Evolutionary conservation across 257 asterid genomes (phyloP).

Genomic region (Solanum dulcamara): DNA sequence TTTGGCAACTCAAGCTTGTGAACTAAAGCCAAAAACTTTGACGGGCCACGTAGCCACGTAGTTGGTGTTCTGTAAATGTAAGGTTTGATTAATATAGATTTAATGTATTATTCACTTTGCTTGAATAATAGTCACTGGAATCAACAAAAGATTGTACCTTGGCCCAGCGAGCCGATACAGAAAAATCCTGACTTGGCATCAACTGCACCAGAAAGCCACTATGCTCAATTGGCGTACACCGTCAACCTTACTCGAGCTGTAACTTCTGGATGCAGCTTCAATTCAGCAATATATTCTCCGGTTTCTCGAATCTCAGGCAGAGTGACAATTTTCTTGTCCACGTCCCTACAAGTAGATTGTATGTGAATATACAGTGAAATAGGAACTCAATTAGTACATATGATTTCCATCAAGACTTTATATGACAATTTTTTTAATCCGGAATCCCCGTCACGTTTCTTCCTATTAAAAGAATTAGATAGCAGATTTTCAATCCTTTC

Average conservation of each 20-base stretch:
- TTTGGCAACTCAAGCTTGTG: not conserved
- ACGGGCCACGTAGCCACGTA: no score
- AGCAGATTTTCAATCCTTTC: not conserved
- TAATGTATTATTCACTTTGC: not conserved
- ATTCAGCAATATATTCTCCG: constrained; percentile 84
- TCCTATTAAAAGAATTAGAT: not conserved
- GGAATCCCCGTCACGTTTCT: not conserved
- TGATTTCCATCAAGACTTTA: not conserved
- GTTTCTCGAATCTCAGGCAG: constrained; percentile 97
- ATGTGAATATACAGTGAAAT: not conserved
- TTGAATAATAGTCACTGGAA: not conserved
- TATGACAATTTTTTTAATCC: not conserved
- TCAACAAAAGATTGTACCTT: constrained; percentile 1
- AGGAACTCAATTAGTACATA: not conserved
- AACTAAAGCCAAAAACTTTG: not conserved
- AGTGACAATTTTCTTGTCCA: constrained; percentile 74
- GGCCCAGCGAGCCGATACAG: not conserved
- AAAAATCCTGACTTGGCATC: not conserved
- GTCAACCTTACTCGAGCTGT: constrained; percentile 65
- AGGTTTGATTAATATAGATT: not conserved
- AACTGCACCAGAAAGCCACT: not conserved
- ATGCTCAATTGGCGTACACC: constrained; percentile 52
- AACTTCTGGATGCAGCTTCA: constrained; percentile 86
- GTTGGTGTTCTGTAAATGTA: not conserved
- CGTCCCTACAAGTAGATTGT: constrained; percentile 42